These are phyloP conservation scores for Escallonia rubra DNA, from an alignment of 129 eudicot genomes.

Conservation along the genomic window DNA sequence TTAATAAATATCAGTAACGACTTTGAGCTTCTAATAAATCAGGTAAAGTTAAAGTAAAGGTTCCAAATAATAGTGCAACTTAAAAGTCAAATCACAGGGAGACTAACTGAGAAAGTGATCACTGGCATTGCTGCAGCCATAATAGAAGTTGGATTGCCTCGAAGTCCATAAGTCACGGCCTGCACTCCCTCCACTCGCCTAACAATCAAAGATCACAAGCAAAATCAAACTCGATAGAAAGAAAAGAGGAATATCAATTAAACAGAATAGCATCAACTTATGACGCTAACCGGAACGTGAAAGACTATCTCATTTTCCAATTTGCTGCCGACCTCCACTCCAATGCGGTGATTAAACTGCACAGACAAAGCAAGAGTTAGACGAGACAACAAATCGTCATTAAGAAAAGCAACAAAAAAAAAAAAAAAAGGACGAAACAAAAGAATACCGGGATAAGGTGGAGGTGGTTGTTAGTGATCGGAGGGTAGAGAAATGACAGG, in stretches of 20 bases:
- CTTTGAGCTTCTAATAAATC: not conserved
- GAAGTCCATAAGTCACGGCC: constrained; percentile 46
- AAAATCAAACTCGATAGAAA: not conserved
- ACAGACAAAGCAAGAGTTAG: not conserved
- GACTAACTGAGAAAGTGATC: constrained; percentile 28
- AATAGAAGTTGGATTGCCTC: constrained; percentile 31
- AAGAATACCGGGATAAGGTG: constrained; percentile 7
- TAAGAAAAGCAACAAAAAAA: not conserved
- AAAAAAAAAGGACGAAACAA: too few relatives aligned
- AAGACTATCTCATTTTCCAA: constrained; percentile 35
- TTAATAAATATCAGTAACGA: too few relatives aligned
- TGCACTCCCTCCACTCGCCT: constrained; percentile 33
- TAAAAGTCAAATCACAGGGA: not conserved
- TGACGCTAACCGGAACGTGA: constrained; percentile 37
- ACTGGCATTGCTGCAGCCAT: constrained; percentile 61
- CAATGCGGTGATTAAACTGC: constrained; percentile 20
- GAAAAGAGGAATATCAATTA: not conserved
- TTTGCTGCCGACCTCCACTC: constrained; percentile 21
- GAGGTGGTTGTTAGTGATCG: constrained; percentile 32
- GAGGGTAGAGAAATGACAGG: constrained; percentile 49
- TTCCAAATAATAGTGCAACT: not conserved
- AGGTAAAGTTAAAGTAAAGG: not conserved
- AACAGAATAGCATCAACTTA: not conserved
- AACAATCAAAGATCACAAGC: constrained; percentile 10
- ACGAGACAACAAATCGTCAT: constrained; percentile 1